These are phyloP conservation scores for Clitoria ternatea DNA, from an alignment of 306 rosid genomes.

Conservation along the genomic window DNA sequence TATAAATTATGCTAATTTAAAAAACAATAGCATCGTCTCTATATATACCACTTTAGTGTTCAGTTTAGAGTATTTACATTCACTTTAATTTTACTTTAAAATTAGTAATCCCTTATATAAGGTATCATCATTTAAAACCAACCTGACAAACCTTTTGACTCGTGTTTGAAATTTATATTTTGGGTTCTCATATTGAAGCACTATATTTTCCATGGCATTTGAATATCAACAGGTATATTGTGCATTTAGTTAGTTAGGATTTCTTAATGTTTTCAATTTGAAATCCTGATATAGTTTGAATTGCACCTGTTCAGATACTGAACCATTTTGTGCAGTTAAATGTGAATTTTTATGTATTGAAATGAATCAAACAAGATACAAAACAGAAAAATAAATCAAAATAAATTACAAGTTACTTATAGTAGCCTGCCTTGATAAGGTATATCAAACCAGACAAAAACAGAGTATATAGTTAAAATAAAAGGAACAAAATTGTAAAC, in stretches of 20 bases:
- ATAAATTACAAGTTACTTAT: no score
- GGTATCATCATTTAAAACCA: constrained; percentile 2
- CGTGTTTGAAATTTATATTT: neutral
- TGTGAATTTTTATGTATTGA: neutral
- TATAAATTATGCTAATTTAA: neutral
- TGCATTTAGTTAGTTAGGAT: neutral
- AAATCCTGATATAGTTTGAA: no score
- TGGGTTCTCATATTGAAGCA: neutral
- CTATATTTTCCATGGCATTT: neutral
- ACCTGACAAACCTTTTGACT: neutral
- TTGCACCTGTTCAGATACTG: no score
- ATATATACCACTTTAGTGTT: neutral
- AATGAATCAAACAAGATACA: constrained; percentile 4
- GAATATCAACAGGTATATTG: neutral
- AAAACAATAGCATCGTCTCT: neutral
- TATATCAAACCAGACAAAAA: no score
- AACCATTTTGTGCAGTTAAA: neutral
- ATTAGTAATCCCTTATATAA: neutral
- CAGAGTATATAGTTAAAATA: constrained; percentile 11
- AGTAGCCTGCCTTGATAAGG: no score
- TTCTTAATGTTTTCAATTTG: neutral
- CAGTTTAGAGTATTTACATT: neutral
- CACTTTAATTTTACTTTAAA: neutral
- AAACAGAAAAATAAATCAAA: constrained; percentile 13
- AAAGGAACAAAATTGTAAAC: constrained; percentile 6